Conservation (phyloP, 169 alveolate species). For the Babesia bovis region DNA sequence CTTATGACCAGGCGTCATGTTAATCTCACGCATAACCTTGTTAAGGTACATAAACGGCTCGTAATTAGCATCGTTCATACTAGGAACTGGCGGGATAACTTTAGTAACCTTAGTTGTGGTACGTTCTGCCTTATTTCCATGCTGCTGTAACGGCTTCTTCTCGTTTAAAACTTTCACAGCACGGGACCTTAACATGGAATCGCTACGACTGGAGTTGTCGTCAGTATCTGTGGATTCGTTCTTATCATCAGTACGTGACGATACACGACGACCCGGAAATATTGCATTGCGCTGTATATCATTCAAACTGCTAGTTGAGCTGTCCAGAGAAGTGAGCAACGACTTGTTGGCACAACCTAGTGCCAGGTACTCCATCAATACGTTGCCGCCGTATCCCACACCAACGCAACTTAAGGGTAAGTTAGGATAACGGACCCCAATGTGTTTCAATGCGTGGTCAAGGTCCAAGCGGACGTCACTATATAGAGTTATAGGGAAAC, state of each 20-base stretch:
- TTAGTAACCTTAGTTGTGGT: background rate
- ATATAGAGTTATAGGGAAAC: constrained; percentile 61
- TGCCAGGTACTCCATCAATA: constrained; percentile 58
- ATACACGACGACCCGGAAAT: background rate
- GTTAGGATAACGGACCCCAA: constrained; percentile 49
- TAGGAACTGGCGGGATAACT: background rate
- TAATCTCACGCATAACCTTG: constrained; percentile 14
- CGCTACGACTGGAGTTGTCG: background rate
- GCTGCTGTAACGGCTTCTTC: background rate
- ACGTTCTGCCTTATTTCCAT: background rate
- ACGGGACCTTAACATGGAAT: background rate
- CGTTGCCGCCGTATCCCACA: constrained; percentile 52
- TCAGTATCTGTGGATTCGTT: background rate
- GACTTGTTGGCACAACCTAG: constrained; percentile 38
- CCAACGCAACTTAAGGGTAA: constrained; percentile 51
- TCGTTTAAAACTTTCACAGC: background rate
- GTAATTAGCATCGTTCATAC: constrained; percentile 12
- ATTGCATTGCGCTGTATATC: background rate
- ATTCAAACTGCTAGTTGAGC: background rate
- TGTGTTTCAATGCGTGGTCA: constrained; percentile 38
- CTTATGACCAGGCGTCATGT: background rate
- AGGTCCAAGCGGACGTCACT: constrained; percentile 53
- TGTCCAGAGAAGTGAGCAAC: background rate
- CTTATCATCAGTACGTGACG: background rate
- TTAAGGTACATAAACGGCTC: constrained; percentile 14